Percentiles rank a stretch among this genome's conserved stretches.
These are phyloP conservation scores for Mucor indicus DNA, from an alignment of 371 early-diverging fungal genomes.

Conservation along the genomic window DNA sequence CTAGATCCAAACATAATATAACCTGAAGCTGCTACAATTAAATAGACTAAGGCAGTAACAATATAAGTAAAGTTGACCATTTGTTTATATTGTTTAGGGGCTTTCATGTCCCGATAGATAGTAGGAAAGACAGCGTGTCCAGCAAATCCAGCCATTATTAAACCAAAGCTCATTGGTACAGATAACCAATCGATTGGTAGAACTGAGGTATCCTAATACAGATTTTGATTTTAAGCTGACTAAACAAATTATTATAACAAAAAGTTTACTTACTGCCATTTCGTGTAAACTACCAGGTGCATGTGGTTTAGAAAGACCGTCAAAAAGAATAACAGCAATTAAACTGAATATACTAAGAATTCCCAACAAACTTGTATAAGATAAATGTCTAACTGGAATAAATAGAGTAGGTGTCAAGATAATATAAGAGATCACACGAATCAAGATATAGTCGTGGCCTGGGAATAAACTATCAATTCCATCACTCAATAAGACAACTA, in stretches of 20 bases:
- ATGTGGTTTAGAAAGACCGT: constrained; percentile 44
- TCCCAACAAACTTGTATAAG: constrained; percentile 51
- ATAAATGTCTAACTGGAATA: constrained; percentile 47
- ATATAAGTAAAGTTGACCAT: constrained; percentile 49
- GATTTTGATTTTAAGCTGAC: too few relatives aligned
- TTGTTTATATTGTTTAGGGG: constrained; percentile 29
- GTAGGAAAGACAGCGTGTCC: constrained; percentile 51
- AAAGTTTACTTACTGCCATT: constrained; percentile 50
- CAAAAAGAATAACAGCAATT: constrained; percentile 38
- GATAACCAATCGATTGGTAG: constrained; percentile 30
- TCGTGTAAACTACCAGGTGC: constrained; percentile 61
- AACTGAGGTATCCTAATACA: constrained; percentile 34
- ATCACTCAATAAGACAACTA: constrained; percentile 42
- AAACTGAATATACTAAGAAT: constrained; percentile 46
- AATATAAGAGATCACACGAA: constrained; percentile 31
- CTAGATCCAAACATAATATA: constrained; percentile 57
- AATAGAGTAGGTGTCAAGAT: constrained; percentile 46
- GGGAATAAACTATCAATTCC: constrained; percentile 39
- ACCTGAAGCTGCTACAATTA: constrained; percentile 50
- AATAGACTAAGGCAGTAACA: constrained; percentile 30
- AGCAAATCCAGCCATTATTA: constrained; percentile 49
- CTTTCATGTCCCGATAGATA: constrained; percentile 47
- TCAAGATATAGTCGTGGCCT: constrained; percentile 16
- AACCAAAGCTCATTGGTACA: constrained; percentile 38
- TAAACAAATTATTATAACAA: too few relatives aligned